phyloP scores from a whole-genome alignment of 2,329 filamentous ascomycete species.

The Sporothrix pallida region DNA sequence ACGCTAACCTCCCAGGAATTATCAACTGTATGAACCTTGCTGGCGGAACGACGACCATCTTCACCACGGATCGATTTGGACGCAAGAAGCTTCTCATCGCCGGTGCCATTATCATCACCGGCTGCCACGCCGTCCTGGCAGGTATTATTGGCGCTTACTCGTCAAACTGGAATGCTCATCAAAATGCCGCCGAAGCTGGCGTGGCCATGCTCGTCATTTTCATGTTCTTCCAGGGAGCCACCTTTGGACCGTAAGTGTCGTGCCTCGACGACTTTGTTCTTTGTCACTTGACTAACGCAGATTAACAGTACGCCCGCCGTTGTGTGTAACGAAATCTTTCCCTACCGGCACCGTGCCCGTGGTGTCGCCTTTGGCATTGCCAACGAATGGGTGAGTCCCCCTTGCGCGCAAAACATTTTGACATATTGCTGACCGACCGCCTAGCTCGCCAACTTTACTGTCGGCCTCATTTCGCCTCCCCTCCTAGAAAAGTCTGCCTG shows the following conservation, averaged over 20 bases:
- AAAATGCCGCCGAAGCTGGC: not conserved
- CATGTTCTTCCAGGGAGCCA: slow-evolving; percentile 25
- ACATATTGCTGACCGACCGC: no score
- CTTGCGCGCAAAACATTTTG: no score
- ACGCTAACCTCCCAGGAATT: not conserved
- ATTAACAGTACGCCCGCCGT: not conserved
- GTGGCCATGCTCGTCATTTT: slow-evolving; percentile 16
- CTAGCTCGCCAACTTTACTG: slow-evolving; percentile 17
- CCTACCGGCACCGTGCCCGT: slow-evolving; percentile 6
- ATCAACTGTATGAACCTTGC: slow-evolving; percentile 24
- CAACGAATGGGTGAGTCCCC: slow-evolving; percentile 5
- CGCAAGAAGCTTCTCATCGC: slow-evolving; percentile 14
- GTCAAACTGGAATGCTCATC: not conserved
- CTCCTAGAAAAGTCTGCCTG: not conserved
- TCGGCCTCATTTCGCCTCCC: slow-evolving; percentile 2
- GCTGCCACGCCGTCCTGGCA: slow-evolving; percentile 2
- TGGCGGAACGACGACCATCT: slow-evolving; percentile 2
- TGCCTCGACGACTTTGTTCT: no score
- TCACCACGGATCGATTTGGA: slow-evolving; percentile 6
- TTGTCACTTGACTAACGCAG: no score
- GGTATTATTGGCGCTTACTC: not conserved
- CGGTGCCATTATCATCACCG: not conserved
- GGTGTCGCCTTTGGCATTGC: slow-evolving; percentile 23
- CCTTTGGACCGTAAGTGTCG: not conserved
- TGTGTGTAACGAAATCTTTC: slow-evolving; percentile 21